Percentiles rank a stretch among this genome's conserved stretches.
Evolutionary conservation across 2,329 filamentous ascomycete species (phyloP).

Genomic region (Tothia fuscella): DNA sequence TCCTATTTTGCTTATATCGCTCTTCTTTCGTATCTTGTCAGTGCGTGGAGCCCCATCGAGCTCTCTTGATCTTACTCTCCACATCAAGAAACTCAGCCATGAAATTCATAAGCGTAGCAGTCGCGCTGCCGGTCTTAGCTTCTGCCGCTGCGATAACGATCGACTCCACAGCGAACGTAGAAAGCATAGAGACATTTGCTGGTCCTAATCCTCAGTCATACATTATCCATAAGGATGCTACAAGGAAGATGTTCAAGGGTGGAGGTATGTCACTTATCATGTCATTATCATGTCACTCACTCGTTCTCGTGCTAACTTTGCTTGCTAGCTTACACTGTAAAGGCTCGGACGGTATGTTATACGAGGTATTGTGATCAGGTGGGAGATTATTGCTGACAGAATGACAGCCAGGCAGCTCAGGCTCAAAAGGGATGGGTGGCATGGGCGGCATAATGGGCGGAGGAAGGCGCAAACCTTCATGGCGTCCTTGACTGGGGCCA

Average conservation of each 20-base stretch:
- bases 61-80: too few relatives aligned
- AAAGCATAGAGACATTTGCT: constrained; percentile 2
- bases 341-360: background rate
- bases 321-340: too few relatives aligned
- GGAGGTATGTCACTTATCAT: constrained; percentile 4
- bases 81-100: too few relatives aligned
- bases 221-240: background rate
- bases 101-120: too few relatives aligned
- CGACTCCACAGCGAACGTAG: background rate
- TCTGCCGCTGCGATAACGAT: constrained; percentile 9
- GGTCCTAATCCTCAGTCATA: constrained; percentile 2
- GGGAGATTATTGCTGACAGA: too few relatives aligned
- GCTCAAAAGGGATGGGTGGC: too few relatives aligned
- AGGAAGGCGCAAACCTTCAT: background rate
- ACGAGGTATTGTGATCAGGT: constrained; percentile 1
- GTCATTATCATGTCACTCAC: too few relatives aligned
- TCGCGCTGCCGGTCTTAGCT: constrained; percentile 6
- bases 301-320: too few relatives aligned
- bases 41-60: too few relatives aligned
- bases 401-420: too few relatives aligned
- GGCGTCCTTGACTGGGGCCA: constrained; percentile 5
- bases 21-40: too few relatives aligned
- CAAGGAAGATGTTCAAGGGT: constrained; percentile 3
- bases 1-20: too few relatives aligned
- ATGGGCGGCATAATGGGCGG: constrained; percentile 3